These are phyloP conservation scores for Groenewaldozyma salmanticensis DNA, from an alignment of 805 yeast genomes.

Conservation along the genomic window DNA sequence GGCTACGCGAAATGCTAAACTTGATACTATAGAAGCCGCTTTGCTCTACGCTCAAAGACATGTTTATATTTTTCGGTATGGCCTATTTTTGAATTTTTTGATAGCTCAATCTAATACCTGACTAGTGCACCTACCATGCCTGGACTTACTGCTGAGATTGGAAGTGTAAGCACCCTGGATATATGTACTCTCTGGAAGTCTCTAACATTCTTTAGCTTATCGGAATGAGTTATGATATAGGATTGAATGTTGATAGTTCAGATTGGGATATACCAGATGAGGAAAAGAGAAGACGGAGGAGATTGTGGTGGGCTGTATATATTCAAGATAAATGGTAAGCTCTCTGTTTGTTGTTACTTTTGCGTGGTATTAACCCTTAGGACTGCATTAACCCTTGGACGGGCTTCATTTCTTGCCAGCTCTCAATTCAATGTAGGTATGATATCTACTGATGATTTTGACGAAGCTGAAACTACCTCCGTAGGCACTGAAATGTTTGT, in stretches of 20 bases:
- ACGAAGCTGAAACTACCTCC: background rate
- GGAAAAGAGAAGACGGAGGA: conserved; percentile 76
- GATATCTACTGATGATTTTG: conserved; percentile 2
- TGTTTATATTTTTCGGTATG: too few relatives aligned
- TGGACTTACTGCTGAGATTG: background rate
- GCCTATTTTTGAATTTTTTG: too few relatives aligned
- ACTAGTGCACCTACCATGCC: background rate
- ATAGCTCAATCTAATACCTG: background rate
- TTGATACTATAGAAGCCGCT: background rate
- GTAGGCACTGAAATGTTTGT: conserved; percentile 12
- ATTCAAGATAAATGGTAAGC: conserved; percentile 83
- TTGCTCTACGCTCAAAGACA: background rate
- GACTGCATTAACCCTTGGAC: too few relatives aligned
- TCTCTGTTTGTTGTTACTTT: conserved; percentile 63
- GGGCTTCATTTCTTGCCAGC: too few relatives aligned
- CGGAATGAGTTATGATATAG: conserved; percentile 75
- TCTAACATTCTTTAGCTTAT: conserved; percentile 63
- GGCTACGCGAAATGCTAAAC: background rate
- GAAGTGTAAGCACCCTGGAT: too few relatives aligned
- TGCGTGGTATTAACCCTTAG: conserved; percentile 60
- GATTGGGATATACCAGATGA: conserved; percentile 82
- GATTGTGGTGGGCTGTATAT: conserved; percentile 88
- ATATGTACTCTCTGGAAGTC: too few relatives aligned
- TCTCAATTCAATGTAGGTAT: conserved; percentile 12
- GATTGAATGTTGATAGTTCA: conserved; percentile 73